Evolutionary conservation across 257 asterid genomes (phyloP).

Genomic region (Solanum pennellii): DNA sequence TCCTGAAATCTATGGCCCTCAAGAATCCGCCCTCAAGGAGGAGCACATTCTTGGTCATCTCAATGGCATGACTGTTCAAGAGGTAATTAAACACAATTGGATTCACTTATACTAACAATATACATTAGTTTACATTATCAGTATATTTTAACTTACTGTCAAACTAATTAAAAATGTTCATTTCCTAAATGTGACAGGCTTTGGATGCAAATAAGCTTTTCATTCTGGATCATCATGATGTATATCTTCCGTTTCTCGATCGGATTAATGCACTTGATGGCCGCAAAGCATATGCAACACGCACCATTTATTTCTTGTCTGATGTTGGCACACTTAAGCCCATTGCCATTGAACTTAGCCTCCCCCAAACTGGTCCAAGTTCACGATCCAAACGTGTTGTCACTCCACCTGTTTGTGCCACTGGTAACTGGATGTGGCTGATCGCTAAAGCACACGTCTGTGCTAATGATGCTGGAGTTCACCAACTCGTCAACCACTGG

Average conservation of each 20-base stretch:
- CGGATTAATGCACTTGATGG: conserved; percentile 80
- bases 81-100: conserved; percentile 29
- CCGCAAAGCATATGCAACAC: conserved; percentile 80
- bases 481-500: conserved; percentile 97
- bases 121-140: not conserved
- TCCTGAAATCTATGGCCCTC: conserved; percentile 62
- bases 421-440: conserved; percentile 80
- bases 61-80: conserved; percentile 78
- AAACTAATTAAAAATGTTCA: not conserved
- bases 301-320: conserved; percentile 66
- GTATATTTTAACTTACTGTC: not conserved
- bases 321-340: conserved; percentile 76
- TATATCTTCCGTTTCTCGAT: conserved; percentile 76
- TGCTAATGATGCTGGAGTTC: conserved; percentile 97
- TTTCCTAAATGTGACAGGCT: conserved; percentile 35
- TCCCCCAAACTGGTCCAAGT: conserved; percentile 38
- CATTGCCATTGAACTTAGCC: conserved; percentile 79
- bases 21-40: conserved; percentile 77
- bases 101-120: not conserved
- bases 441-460: conserved; percentile 91
- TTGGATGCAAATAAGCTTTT: conserved; percentile 58
- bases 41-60: conserved; percentile 69
- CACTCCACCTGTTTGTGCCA: conserved; percentile 69
- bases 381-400: conserved; percentile 53
- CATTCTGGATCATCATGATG: conserved; percentile 74